Evolutionary conservation across 345 rosid genomes (phyloP), one percentile per base, ranked within the genome.

Genomic region (Eucalyptus shirleyi): DNA sequence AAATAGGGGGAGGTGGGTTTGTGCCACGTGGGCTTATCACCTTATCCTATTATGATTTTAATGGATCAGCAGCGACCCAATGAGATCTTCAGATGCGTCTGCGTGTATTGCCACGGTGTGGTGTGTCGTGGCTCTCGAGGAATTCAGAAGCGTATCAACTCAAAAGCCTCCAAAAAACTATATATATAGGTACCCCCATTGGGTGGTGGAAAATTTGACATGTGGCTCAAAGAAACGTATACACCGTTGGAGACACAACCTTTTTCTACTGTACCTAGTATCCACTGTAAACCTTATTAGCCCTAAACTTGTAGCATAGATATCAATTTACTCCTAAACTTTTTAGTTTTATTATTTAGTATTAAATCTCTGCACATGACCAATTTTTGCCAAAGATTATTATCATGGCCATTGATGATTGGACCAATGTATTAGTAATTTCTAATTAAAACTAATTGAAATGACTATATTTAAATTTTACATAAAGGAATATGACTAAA

Each of bases 1-100:
- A 51, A 56, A 56, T 50, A 19, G 80, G 90, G 80, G 83, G 88
- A 89, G 81, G 37, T 93, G 90, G 87, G 88, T 89, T 89, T 90
- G 47, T 91, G 98, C 93, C 98, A 95, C 98, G 98, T 95, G 94
- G 92, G 87, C 98, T 97, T 98, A 98, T 97, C 98, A 81, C 93
- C 98, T 98, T 97, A 97, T 98, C 99, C 89, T 47, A 34, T 89
- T 62, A 86, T 86, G 90, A 56, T 91, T 60, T 90, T 60, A 59
- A 56, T 90, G 95, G 96, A 91, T 91, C 69, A 89, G 89, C 44
- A 87, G 45, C 18, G 87, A 65, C 60, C 91, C 89, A 88, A 59
- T 45, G 69, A 83, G 62, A 90, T 83, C 69, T 89, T 13, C 28
- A 24, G 88, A 86, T 53, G 67, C 44, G 86, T 53, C 60, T 12